A percentile compares a stretch with the other conserved stretches of the same genome.
Conservation (phyloP, 2,329 filamentous ascomycete species). For the Venturia nashicola region DNA sequence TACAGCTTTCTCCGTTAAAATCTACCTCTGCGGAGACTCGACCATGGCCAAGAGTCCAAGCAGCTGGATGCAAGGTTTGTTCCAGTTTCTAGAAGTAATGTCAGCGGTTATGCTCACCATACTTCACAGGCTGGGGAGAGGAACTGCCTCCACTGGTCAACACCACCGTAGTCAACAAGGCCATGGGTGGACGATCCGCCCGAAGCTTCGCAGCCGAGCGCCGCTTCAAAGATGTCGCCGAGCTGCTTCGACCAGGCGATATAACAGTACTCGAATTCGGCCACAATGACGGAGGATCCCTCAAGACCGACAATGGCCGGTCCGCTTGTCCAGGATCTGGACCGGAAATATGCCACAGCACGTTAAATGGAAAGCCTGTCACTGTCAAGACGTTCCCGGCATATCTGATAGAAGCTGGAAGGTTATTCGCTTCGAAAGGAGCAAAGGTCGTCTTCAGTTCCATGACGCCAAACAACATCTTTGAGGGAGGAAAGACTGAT, state of each 20-base stretch:
- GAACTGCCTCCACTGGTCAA: slow-evolving; percentile 43
- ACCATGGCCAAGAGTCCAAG: slow-evolving; percentile 8
- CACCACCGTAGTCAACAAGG: slow-evolving; percentile 46
- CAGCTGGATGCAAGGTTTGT: neutral
- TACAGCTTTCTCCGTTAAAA: neutral
- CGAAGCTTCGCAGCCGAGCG: slow-evolving; percentile 55
- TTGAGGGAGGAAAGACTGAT: slow-evolving; percentile 47
- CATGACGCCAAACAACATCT: slow-evolving; percentile 51
- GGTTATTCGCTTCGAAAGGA: slow-evolving; percentile 41
- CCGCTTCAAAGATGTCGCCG: slow-evolving; percentile 46
- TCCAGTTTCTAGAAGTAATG: neutral
- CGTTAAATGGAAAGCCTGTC: slow-evolving; percentile 39
- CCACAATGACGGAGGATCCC: slow-evolving; percentile 56
- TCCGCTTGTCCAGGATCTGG: slow-evolving; percentile 46
- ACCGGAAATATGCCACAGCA: slow-evolving; percentile 30
- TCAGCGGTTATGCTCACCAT: neutral
- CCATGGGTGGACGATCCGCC: slow-evolving; percentile 53
- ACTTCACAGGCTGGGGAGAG: slow-evolving; percentile 45
- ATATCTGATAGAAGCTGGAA: slow-evolving; percentile 47
- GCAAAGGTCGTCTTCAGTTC: slow-evolving; percentile 48
- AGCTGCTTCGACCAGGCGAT: slow-evolving; percentile 43
- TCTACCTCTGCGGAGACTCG: slow-evolving; percentile 8
- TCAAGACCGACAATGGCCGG: slow-evolving; percentile 46
- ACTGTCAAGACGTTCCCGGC: slow-evolving; percentile 49
- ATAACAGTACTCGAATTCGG: slow-evolving; percentile 61